Evolutionary conservation across 2,329 filamentous ascomycete genomes (phyloP).

Genomic region (Grosmannia clavigera): DNA sequence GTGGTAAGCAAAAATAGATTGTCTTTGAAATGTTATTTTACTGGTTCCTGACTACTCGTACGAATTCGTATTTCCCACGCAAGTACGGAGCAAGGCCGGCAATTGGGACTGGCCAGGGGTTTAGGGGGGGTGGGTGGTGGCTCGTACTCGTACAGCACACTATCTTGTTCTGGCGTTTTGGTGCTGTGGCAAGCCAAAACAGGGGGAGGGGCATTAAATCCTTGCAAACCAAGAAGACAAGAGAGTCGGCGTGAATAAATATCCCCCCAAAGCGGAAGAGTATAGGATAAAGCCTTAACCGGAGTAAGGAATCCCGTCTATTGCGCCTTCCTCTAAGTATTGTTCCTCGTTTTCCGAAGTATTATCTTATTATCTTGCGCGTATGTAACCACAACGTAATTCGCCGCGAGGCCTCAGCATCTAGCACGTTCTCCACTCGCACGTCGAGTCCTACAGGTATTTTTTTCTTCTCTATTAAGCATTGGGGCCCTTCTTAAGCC

Average conservation of each 20-base stretch:
- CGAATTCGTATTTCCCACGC: background rate
- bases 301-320: background rate
- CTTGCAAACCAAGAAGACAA: background rate
- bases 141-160: too few species aligned
- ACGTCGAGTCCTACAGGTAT: background rate
- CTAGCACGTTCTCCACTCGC: background rate
- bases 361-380: background rate
- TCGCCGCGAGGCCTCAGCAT: background rate
- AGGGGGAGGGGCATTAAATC: background rate
- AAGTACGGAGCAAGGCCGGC: too few species aligned
- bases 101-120: too few species aligned
- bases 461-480: background rate
- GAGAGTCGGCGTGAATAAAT: background rate
- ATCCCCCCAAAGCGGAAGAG: background rate
- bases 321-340: background rate
- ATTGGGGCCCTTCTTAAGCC: background rate
- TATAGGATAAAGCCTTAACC: background rate
- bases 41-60: background rate
- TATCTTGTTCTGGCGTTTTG: too few species aligned
- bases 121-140: too few species aligned
- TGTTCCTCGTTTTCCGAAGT: background rate
- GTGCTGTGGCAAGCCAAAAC: too few species aligned
- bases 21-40: background rate
- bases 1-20: conserved; percentile 6
- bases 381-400: too few species aligned